These are phyloP conservation scores for Triglochin maritima DNA, from an alignment of 106 monocot species.

Conservation along the genomic window DNA sequence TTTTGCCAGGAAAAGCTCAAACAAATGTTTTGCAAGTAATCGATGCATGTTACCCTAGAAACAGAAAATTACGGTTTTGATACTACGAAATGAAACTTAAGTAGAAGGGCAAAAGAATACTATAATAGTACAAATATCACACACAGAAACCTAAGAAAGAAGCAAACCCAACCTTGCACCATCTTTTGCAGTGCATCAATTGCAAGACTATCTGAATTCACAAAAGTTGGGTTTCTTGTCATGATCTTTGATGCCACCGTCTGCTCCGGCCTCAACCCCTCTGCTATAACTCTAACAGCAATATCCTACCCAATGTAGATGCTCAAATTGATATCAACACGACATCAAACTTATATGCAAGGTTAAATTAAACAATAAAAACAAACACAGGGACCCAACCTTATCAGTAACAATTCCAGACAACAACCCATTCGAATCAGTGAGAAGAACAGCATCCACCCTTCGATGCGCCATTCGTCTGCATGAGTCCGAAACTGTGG, in stretches of 20 bases:
- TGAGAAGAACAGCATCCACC: conserved; percentile 73
- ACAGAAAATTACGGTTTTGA: too few species aligned
- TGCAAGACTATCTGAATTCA: conserved; percentile 61
- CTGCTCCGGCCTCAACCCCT: conserved; percentile 75
- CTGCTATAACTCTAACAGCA: conserved; percentile 76
- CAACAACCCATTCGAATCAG: conserved; percentile 71
- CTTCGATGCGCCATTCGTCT: conserved; percentile 71
- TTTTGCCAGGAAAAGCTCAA: too few species aligned
- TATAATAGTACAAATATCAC: too few species aligned
- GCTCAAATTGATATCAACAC: background rate
- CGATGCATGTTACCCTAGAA: too few species aligned
- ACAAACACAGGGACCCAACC: conserved; percentile 17
- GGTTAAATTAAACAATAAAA: background rate
- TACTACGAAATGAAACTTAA: too few species aligned
- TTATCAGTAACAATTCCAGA: conserved; percentile 96
- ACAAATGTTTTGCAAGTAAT: too few species aligned
- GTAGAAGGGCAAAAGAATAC: background rate
- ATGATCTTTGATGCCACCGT: conserved; percentile 81
- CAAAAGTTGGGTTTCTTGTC: conserved; percentile 83
- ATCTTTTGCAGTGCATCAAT: conserved; percentile 95
- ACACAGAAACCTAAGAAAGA: too few species aligned
- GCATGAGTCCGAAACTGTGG: conserved; percentile 75
- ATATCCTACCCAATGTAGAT: conserved; percentile 47
- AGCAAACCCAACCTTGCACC: conserved; percentile 66
- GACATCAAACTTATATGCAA: background rate